Evolutionary conservation across 345 rosid species (phyloP).

Genomic region (Brassica nigra): DNA sequence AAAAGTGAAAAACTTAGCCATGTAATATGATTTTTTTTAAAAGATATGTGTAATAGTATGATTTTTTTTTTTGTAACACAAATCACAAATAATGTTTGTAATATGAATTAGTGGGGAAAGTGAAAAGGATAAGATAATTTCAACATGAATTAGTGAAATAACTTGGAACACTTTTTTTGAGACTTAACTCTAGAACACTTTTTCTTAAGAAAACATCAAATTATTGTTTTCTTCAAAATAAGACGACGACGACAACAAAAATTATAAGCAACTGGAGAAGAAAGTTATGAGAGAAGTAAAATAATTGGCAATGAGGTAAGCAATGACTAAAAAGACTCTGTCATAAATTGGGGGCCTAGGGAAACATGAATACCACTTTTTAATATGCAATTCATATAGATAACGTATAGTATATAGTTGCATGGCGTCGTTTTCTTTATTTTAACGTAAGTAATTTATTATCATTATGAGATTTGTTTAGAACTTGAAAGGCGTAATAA

Average conservation of each 20-base stretch:
- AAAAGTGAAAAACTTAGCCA: background rate
- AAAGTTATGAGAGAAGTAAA: conserved; percentile 18
- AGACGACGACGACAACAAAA: background rate
- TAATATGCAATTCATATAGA: background rate
- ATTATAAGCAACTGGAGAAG: conserved; percentile 16
- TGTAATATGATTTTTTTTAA: too few species aligned
- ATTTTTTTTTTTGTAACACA: too few species aligned
- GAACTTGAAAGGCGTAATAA: conserved; percentile 4
- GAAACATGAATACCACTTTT: conserved; percentile 20
- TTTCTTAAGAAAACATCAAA: background rate
- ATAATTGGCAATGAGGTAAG: conserved; percentile 33
- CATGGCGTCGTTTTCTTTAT: conserved; percentile 23
- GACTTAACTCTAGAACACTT: background rate
- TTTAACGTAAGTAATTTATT: background rate
- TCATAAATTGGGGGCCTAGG: conserved; percentile 33
- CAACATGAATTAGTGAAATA: too few species aligned
- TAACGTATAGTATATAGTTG: conserved; percentile 20
- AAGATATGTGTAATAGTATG: too few species aligned
- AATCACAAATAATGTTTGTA: too few species aligned
- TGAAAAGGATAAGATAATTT: too few species aligned
- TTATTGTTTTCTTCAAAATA: conserved; percentile 3
- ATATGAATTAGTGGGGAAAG: too few species aligned
- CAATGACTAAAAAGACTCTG: conserved; percentile 32
- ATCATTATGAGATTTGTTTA: background rate
- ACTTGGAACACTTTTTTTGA: too few species aligned